A percentile compares a stretch with the other conserved stretches of the same genome.
Evolutionary conservation across 306 rosid species (phyloP).

Genomic region (Acacia confusa): DNA sequence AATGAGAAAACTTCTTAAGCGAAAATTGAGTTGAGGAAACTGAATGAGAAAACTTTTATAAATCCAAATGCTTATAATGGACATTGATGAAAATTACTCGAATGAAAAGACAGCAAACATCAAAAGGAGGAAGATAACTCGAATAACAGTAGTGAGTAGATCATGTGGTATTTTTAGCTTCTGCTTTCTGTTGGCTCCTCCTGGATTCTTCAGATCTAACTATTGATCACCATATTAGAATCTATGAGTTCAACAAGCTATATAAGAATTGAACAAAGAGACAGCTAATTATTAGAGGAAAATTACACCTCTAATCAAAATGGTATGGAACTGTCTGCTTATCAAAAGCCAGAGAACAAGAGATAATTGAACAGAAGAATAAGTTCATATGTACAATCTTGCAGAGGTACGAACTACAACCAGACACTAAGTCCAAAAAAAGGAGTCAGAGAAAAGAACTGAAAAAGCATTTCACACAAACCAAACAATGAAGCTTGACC

Average conservation of each 20-base stretch:
- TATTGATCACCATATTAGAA: neutral
- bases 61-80: no score
- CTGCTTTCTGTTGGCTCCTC: constrained; percentile 31
- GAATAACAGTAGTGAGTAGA: neutral
- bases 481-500: neutral
- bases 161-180: constrained; percentile 34
- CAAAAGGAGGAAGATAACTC: no score
- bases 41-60: no score
- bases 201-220: constrained; percentile 28
- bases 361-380: constrained; percentile 18
- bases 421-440: neutral
- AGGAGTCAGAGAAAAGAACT: neutral
- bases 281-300: neutral
- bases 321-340: no score
- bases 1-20: no score
- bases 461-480: neutral
- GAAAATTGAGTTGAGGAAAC: no score
- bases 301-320: neutral
- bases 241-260: neutral
- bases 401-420: neutral
- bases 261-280: neutral
- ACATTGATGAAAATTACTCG: no score
- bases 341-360: constrained; percentile 16
- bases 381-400: constrained; percentile 5
- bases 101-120: no score